A percentile compares a stretch with the other conserved stretches of the same genome.
Evolutionary conservation across 805 yeast species (phyloP).

Genomic region (Blastobotrys mokoenaii): DNA sequence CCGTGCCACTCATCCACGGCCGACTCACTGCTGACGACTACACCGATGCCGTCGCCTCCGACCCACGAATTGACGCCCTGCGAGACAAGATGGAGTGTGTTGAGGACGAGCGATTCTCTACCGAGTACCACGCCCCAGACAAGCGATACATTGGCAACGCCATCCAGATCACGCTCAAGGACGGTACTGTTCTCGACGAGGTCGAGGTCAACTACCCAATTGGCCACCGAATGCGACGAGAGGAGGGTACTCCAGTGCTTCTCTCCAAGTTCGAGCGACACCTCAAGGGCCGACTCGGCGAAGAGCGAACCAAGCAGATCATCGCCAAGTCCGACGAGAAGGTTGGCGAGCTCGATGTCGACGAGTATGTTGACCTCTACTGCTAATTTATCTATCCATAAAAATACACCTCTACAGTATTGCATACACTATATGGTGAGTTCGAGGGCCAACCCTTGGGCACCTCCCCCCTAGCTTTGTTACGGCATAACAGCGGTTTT

Average conservation of each 20-base stretch:
- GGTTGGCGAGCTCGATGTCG: conserved; percentile 38
- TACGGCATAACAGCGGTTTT: too few relatives aligned
- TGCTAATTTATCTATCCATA: neutral
- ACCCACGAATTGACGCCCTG: conserved; percentile 44
- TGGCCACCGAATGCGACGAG: conserved; percentile 51
- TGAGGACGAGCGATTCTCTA: conserved; percentile 40
- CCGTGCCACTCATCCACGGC: conserved; percentile 48
- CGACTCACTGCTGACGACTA: conserved; percentile 52
- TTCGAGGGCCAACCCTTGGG: too few relatives aligned
- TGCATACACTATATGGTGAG: neutral
- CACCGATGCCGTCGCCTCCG: conserved; percentile 41
- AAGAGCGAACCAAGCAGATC: conserved; percentile 33
- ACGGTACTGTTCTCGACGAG: conserved; percentile 46
- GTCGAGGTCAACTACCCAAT: conserved; percentile 48
- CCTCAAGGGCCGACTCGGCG: conserved; percentile 37
- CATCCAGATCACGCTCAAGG: conserved; percentile 40
- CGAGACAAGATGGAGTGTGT: conserved; percentile 48
- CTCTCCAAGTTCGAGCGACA: conserved; percentile 45
- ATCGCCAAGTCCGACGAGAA: conserved; percentile 27
- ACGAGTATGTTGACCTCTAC: conserved; percentile 40
- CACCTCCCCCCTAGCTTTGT: too few relatives aligned
- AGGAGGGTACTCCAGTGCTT: conserved; percentile 50
- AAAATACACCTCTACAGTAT: neutral
- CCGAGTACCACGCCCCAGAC: conserved; percentile 47
- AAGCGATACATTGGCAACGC: conserved; percentile 55